Base-by-base conservation (phyloP, 108 stramenopile species). In the Nannochloropsis oceanica region DNA sequence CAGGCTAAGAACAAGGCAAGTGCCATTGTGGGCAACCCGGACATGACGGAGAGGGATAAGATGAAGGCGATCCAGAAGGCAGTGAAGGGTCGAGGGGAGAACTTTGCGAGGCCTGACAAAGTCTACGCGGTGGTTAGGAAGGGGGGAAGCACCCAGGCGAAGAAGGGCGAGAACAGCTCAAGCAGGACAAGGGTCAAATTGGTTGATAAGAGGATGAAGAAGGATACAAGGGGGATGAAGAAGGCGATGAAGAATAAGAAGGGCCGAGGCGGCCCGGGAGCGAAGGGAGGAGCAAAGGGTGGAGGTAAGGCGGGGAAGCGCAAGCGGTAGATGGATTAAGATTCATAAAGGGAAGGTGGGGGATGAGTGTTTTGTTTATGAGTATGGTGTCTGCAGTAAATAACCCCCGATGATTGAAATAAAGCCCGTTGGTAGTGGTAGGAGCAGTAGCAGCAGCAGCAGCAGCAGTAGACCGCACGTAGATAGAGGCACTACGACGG, bases 181-280 rank as follows among this genome's bases (percentile, higher is more conserved):
- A 92, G 92, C 87, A 95, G 95, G 44, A 94, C 92, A 9, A 96
- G 95, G 92, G 95, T 96, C 44, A 95, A 97, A 86, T 88, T 96
- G 83, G 97, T 99, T 12, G 98, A 99, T 86, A 94, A 95, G 90
- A 85, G 98, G 44, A 93, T 97, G 94, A 97, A 97, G 92, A 94
- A 85, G 44, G 97, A 97, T 88, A 94, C 94, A 79, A 85, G 94
- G 80, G 91, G 93, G 0, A 89, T 92, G 87, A 94, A 95, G 79
- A 89, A 95, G 43, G 91, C 92, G 11, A 42, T 79, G 0, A 89
- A 87, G 44, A 43, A 42, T 43, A 87, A 89, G 22, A 89, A 86
- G 26, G 86, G 88, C 22, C 59, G 59, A n/a, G 59, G 59, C n/a
- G 59, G 59, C 5, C 18, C 18, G n/a, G 59, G 59, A 73, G 59